Evolutionary conservation across 495 filamentous ascomycete genomes (phyloP), one percentile per base, ranked within the genome.

Genomic region (Trichoderma asperelloides): DNA sequence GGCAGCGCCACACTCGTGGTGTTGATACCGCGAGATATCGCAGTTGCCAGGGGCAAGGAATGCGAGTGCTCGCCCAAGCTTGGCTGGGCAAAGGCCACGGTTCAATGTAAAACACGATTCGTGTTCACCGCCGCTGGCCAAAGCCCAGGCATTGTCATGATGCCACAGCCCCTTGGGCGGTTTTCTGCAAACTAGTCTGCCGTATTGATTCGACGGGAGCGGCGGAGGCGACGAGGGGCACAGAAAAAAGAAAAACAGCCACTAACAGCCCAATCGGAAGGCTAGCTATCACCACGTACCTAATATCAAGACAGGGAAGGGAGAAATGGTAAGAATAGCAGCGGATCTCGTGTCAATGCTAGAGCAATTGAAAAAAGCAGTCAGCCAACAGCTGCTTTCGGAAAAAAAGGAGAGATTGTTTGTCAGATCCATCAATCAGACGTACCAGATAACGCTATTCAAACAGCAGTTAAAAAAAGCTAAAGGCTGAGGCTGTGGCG

Each of bases 1-100:
- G 55, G 55, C 55, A 28, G 25, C 55, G 55, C 55, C 55, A 60
- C 55, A 60, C 55, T 60, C 55, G 55, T 60, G 55, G 55, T 30
- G 55, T 60, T 30, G 55, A 27, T 33, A 60, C 51, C 27, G 55
- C 11, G 27, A 60, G 55, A 30, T 60, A 60, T 60, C 55, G 23
- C 13, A 60, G 12, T 15, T 60, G 55, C 55, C 55, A 60, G 55
- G 55, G 49, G 55, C 55, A 28, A 30, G 27, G 55, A 60, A 60
- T 28, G 55, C 55, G 55, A 15, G 11, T 60, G n/a, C 43, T 47
- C 43, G 15, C n/a, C 13, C 43, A 47, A n/a, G n/a, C 15, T 60
- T 60, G 55, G 9, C 27, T 12, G 55, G 28, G 27, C 23, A 30
- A 30, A 60, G 23, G 23, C 27, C 25, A 28, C 2, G 16, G 16